Evolutionary conservation across 257 asterid genomes (phyloP).

Genomic region (Primulina tabacum): DNA sequence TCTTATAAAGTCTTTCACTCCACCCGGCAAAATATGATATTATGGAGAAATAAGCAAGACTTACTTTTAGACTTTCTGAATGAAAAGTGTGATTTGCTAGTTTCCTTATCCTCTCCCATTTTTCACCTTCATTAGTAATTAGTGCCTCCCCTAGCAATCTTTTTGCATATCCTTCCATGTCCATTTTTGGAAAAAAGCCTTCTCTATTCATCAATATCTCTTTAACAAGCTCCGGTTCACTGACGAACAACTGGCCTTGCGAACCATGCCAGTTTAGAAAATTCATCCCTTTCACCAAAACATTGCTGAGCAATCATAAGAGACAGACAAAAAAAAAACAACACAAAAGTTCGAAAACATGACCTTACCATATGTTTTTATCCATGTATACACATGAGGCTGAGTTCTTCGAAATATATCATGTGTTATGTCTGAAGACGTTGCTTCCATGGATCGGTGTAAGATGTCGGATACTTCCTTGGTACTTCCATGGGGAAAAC

Average conservation of each 20-base stretch:
- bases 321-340: background rate
- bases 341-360: too few relatives aligned
- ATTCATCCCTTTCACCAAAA: constrained; percentile 32
- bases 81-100: constrained; percentile 56
- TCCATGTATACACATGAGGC: constrained; percentile 66
- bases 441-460: constrained; percentile 36
- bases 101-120: constrained; percentile 47
- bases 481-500: constrained; percentile 62
- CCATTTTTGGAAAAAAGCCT: constrained; percentile 40
- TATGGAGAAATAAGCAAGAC: background rate
- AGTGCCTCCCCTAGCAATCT: constrained; percentile 45
- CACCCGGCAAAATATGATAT: too few relatives aligned
- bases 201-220: constrained; percentile 50
- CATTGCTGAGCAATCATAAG: background rate
- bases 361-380: constrained; percentile 44
- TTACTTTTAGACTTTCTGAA: constrained; percentile 44
- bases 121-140: constrained; percentile 47
- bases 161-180: constrained; percentile 35
- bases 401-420: constrained; percentile 51
- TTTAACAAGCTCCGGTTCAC: constrained; percentile 40
- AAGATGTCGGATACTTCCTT: constrained; percentile 46
- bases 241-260: constrained; percentile 35
- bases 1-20: too few relatives aligned
- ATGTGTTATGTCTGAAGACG: constrained; percentile 51
- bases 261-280: constrained; percentile 51